Percentiles rank a stretch among this genome's conserved stretches.
Conservation (phyloP, 2,329 filamentous ascomycete species). For the Parascedosporium putredinis region DNA sequence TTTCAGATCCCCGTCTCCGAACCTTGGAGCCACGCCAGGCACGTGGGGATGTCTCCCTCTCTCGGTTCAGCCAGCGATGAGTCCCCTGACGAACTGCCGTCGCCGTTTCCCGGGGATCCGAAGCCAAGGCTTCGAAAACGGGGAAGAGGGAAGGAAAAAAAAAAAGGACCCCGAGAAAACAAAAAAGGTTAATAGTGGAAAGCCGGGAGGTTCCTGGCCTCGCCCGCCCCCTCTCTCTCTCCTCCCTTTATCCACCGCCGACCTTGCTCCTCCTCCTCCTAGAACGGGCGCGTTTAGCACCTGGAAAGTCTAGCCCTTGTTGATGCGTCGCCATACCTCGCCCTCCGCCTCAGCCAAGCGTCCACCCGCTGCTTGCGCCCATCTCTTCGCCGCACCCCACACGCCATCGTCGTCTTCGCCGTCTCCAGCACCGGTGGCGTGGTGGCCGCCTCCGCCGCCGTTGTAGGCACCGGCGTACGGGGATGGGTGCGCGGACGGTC, state of each 20-base stretch:
- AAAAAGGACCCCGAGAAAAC: no score
- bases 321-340: slow-evolving; percentile 54
- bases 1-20: no score
- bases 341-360: slow-evolving; percentile 47
- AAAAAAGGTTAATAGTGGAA: slow-evolving; percentile 6
- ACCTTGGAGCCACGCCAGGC: no score
- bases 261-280: no score
- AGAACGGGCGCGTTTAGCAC: no score
- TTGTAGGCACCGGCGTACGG: background rate
- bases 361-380: slow-evolving; percentile 45
- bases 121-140: no score
- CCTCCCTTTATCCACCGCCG: no score
- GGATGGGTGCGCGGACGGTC: background rate
- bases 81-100: no score
- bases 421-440: background rate
- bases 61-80: no score
- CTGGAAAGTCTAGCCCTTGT: slow-evolving; percentile 38
- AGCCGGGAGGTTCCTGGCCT: no score
- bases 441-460: background rate
- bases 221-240: slow-evolving; percentile 6
- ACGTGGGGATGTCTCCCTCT: no score
- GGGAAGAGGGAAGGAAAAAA: no score
- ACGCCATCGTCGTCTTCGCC: slow-evolving; percentile 30
- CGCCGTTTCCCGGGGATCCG: background rate
- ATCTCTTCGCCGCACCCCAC: slow-evolving; percentile 47